These are phyloP conservation scores for Vitis vinifera DNA, from an alignment of 164 flowering plant genomes.

Conservation along the genomic window DNA sequence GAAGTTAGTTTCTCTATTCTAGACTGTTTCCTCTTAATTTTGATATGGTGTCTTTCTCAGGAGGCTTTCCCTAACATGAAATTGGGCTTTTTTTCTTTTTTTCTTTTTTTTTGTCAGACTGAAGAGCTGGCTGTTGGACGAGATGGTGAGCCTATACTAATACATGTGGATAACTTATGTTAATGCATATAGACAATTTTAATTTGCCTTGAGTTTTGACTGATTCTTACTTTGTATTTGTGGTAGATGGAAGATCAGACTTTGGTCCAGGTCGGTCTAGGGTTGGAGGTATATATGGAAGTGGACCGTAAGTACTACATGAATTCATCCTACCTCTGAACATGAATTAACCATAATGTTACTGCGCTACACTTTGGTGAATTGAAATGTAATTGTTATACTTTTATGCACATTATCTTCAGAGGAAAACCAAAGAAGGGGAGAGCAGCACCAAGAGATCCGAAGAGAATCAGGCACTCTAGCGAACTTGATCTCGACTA, in stretches of 20 bases:
- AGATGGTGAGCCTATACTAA: constrained; percentile 57
- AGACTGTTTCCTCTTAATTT: no score
- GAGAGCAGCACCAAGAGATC: constrained; percentile 65
- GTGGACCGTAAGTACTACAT: constrained; percentile 59
- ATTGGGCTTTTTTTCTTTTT: neutral
- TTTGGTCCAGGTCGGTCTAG: constrained; percentile 71
- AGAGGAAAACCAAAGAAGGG: constrained; percentile 94
- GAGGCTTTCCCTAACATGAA: no score
- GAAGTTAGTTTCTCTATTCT: no score
- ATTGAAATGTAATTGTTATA: neutral
- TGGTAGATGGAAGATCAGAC: constrained; percentile 64
- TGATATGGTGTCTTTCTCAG: no score
- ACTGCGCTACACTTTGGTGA: neutral
- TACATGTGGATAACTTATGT: neutral
- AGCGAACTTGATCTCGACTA: constrained; percentile 71
- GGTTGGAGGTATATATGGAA: constrained; percentile 52
- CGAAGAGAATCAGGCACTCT: constrained; percentile 58
- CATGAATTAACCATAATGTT: neutral
- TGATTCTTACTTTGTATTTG: constrained; percentile 13
- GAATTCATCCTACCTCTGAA: neutral
- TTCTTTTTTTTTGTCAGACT: constrained; percentile 41
- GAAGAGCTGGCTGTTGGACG: constrained; percentile 71
- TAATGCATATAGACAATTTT: neutral
- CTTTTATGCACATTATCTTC: constrained; percentile 7
- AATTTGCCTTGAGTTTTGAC: neutral